phyloP scores from a whole-genome alignment of 1,284 basidiomycete species.

The Peniophora sp. region DNA sequence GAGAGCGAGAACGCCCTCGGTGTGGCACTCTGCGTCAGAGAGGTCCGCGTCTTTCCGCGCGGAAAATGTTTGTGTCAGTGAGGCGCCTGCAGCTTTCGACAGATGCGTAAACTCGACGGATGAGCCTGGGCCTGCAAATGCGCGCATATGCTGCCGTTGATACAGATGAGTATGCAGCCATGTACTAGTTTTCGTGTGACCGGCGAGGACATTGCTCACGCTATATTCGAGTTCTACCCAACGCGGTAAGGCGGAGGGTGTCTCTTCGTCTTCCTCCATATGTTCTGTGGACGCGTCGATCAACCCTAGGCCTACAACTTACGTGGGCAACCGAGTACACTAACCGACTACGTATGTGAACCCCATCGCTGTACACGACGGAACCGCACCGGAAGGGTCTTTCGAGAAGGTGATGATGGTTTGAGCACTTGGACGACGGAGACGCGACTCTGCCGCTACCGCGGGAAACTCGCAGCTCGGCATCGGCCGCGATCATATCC shows the following conservation, averaged over 20 bases:
- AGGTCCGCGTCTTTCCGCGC: constrained; percentile 17
- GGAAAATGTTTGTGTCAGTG: constrained; percentile 45
- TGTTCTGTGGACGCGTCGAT: constrained; percentile 53
- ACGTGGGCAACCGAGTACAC: neutral
- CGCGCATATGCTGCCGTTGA: constrained; percentile 79
- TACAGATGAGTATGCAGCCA: too few species aligned
- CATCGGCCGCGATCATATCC: too few species aligned
- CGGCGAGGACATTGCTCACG: constrained; percentile 15
- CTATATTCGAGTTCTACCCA: constrained; percentile 87
- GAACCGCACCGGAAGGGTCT: too few species aligned
- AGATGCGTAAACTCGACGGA: constrained; percentile 81
- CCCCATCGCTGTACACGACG: constrained; percentile 10
- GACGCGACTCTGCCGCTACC: too few species aligned
- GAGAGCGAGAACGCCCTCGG: constrained; percentile 57
- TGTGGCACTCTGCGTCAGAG: constrained; percentile 53
- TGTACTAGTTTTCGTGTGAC: neutral
- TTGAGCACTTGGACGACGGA: too few species aligned
- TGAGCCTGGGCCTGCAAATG: constrained; percentile 58
- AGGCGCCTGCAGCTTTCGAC: constrained; percentile 57
- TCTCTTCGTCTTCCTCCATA: constrained; percentile 89
- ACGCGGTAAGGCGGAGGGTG: constrained; percentile 63
- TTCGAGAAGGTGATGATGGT: too few species aligned
- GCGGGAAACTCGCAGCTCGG: too few species aligned
- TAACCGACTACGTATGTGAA: constrained; percentile 16
- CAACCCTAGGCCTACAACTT: neutral